Base-by-base conservation (phyloP, 306 rosid genomes). In the Lagenaria siceraria region DNA sequence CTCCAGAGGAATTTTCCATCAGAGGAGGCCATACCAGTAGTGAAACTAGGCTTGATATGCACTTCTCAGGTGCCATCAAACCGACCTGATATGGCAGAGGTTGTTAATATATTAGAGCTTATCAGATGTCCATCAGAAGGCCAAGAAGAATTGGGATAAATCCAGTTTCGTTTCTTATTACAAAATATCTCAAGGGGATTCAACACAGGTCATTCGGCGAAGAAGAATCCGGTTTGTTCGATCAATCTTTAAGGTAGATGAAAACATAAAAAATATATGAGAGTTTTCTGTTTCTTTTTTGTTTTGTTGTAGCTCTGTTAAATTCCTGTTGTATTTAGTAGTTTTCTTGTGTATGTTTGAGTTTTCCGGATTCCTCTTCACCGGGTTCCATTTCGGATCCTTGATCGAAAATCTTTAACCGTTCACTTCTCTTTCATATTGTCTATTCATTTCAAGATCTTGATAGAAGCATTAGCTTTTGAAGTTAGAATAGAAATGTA, bases 31-130 rank as follows among this genome's bases (percentile, higher is more conserved):
- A 88, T 96, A 77, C 97, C 99, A 0, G 93, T 90, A 52, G 90
- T 96, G 86, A 96, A 96, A 83, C 75, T 96, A 27, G 99, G 98
- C 38, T 84, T 96, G 84, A 90, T 96, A 82, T 96, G 99, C 81
- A 96, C 98, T 10, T 96, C 99, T 13, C 99, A 92, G 81, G 98
- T 96, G 78, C 99, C 99, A 12, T 96, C 99, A 31, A 96, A 92
- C 69, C 89, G 99, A 75, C 99, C 99, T 1, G 97, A 96, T 82
- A 96, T 96, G 99, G 92, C 89, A 51, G 99, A 96, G 87, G 99
- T 96, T 12, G 98, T 96, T 53, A 96, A 91, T 81, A 96, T 96
- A 81, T 78, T 96, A 93, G 98, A 96, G 84, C 96, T 96, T 12
- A 90, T 92, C 81, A 89, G 92, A 79, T 92, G 98, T 75, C 97